phyloP scores from a whole-genome alignment of 768 basidiomycete genomes.

The Boletus reticulatus region DNA sequence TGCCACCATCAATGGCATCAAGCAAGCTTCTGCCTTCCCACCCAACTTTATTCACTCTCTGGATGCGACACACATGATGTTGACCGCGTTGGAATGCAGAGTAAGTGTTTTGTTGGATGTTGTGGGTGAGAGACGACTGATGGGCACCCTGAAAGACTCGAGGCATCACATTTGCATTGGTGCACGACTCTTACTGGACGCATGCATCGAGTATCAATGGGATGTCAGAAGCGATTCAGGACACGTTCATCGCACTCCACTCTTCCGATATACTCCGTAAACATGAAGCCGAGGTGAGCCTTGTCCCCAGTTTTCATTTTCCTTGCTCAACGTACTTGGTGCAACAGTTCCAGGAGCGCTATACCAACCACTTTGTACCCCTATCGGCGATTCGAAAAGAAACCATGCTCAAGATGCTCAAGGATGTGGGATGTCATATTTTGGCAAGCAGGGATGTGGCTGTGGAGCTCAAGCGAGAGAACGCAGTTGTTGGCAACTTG shows the following conservation, averaged over 20 bases:
- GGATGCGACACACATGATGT: constrained; percentile 98
- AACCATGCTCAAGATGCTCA: constrained; percentile 39
- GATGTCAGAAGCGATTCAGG: constrained; percentile 88
- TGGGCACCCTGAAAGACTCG: constrained; percentile 46
- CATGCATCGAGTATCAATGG: constrained; percentile 83
- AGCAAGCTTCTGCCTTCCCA: constrained; percentile 96
- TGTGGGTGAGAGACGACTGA: constrained; percentile 3
- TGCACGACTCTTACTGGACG: constrained; percentile 99
- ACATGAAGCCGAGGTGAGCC: constrained; percentile 69
- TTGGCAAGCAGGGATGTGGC: constrained; percentile 42
- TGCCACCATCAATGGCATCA: constrained; percentile 75
- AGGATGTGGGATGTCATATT: constrained; percentile 44
- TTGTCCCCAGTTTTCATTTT: not conserved
- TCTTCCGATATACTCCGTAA: constrained; percentile 77
- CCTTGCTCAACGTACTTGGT: not conserved
- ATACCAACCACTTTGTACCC: constrained; percentile 69
- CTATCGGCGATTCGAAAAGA: constrained; percentile 43
- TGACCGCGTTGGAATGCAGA: constrained; percentile 87
- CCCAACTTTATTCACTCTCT: constrained; percentile 98
- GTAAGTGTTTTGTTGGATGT: constrained; percentile 40
- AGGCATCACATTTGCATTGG: constrained; percentile 84
- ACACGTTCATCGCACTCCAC: constrained; percentile 92
- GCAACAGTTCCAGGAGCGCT: constrained; percentile 70
- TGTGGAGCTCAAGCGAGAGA: constrained; percentile 14
- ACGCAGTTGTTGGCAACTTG: constrained; percentile 30